Conservation (phyloP, 1,284 basidiomycete genomes). For the Cryptococcus sp. region DNA sequence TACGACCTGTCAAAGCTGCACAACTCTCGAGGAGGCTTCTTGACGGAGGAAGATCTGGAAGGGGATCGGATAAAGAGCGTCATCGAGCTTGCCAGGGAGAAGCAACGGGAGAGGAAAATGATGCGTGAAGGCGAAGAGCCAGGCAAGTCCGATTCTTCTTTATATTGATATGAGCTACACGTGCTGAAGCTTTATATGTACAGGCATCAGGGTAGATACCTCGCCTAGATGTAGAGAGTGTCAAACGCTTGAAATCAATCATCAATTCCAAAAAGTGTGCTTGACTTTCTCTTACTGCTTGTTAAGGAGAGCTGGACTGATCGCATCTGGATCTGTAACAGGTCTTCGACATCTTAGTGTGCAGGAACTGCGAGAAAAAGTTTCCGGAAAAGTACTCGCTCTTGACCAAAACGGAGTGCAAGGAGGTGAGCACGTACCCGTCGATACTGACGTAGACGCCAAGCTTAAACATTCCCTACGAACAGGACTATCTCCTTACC, state of each 20-base stretch:
- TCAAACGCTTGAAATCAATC: slow-evolving; percentile 79
- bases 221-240: slow-evolving; percentile 86
- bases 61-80: slow-evolving; percentile 60
- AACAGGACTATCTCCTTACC: slow-evolving; percentile 83
- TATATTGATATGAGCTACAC: not conserved
- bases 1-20: slow-evolving; percentile 95
- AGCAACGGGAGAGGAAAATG: slow-evolving; percentile 67
- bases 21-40: slow-evolving; percentile 90
- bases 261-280: slow-evolving; percentile 63
- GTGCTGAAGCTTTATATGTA: slow-evolving; percentile 1
- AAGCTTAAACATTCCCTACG: not conserved
- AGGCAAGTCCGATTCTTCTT: slow-evolving; percentile 44
- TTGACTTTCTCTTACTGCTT: no score
- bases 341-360: slow-evolving; percentile 81
- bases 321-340: slow-evolving; percentile 31
- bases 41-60: slow-evolving; percentile 59
- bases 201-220: slow-evolving; percentile 58
- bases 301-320: no score
- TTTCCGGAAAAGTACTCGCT: slow-evolving; percentile 90
- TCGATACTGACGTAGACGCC: no score
- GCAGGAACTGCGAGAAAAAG: slow-evolving; percentile 84
- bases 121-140: slow-evolving; percentile 75
- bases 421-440: slow-evolving; percentile 66
- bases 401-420: slow-evolving; percentile 98
- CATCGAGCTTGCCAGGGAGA: slow-evolving; percentile 69